phyloP scores from a whole-genome alignment of 768 basidiomycete species.

The Tylopilus vinaceipallidus region DNA sequence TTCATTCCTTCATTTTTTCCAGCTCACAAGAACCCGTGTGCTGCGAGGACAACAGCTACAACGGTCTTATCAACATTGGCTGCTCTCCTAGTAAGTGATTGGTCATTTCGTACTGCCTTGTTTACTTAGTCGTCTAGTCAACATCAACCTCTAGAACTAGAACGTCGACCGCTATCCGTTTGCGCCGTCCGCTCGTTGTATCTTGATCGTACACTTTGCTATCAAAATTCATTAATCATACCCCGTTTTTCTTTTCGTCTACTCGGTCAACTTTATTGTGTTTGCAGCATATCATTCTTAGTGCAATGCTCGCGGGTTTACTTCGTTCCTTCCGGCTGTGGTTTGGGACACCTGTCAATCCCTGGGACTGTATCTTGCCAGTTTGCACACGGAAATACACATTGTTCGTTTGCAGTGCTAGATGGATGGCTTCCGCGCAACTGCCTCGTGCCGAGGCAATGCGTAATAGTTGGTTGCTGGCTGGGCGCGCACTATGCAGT shows the following conservation, averaged over 20 bases:
- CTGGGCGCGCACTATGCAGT: no score
- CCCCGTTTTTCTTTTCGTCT: constrained; percentile 2
- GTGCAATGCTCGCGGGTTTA: neutral
- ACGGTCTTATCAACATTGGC: constrained; percentile 38
- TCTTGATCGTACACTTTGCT: neutral
- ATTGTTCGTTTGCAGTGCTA: no score
- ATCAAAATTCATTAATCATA: constrained; percentile 13
- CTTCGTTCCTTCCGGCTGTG: neutral
- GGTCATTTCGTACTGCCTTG: neutral
- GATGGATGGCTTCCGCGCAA: no score
- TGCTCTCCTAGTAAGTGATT: constrained; percentile 37
- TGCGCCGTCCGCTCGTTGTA: constrained; percentile 19
- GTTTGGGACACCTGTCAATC: neutral
- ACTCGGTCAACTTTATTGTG: neutral
- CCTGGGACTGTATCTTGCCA: neutral
- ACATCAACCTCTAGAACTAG: constrained; percentile 20
- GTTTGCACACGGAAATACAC: neutral
- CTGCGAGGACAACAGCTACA: constrained; percentile 35
- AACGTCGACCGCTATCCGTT: neutral
- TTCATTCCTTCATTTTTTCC: constrained; percentile 7
- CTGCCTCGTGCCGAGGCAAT: no score
- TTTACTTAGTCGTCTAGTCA: constrained; percentile 15
- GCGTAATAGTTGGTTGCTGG: no score
- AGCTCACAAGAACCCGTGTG: constrained; percentile 40
- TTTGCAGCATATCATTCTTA: neutral